Base-by-base conservation (phyloP, 129 eudicot species). In the Artemisia tridentata region DNA sequence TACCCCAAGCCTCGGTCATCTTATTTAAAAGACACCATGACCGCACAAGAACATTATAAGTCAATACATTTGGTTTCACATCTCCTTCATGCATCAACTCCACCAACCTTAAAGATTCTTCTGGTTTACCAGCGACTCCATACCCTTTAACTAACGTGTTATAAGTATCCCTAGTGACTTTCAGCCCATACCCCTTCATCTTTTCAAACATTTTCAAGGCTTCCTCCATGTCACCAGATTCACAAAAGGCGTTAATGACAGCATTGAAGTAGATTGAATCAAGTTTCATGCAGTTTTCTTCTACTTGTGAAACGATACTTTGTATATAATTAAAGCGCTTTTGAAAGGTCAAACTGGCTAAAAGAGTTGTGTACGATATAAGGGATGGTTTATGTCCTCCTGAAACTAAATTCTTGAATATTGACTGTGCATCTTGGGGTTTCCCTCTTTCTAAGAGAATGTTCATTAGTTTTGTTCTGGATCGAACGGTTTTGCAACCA, bases 181-280 rank as follows among this genome's bases (percentile, higher is more conserved):
- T 80, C 19, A 80, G 73, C 27, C 88, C 85, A 65, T 60, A 63
- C 34, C 74, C 78, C 85, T 83, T 80, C 88, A 86, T 86, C 71
- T 73, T 70, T 63, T 9, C 46, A 5, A 86, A 71, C 43, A 61
- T 55, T 67, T 80, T 80, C 88, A 83, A 77, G 23, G 88, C 91
- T 67, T 65, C 83, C 43, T 73, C 81, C 85, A 86, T 77, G 78
- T 83, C 72, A n/a, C 85, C 88, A 20, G 85, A 71, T 73, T 86
- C 88, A 29, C 88, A 67, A 21, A 78, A 86, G 13, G 88, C 83
- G 48, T 83, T 83, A 16, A 82, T 76, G 63, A 79, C 81, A 19
- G 88, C 91, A 75, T 83, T 77, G 75, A 73, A 83, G 72, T 80
- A 86, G 45, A 86, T 73, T n/a, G 88, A 74, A 71, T 86, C 88